Conservation (phyloP, 2,329 filamentous ascomycete species). For the Xylaria sp. region DNA sequence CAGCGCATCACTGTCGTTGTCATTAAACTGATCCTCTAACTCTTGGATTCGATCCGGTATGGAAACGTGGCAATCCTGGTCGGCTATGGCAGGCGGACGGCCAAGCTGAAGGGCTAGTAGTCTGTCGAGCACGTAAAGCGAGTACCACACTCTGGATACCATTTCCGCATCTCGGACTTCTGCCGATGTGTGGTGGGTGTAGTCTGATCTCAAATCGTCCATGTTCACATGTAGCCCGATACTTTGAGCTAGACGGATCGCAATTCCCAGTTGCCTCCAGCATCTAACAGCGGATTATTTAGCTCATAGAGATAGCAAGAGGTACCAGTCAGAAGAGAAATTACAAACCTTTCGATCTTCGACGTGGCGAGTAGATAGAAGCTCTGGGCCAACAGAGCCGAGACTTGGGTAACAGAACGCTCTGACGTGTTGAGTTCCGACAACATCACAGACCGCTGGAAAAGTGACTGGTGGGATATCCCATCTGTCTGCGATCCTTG, state of each 20-base stretch:
- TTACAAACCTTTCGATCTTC: conserved; percentile 15
- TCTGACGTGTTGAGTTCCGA: conserved; percentile 11
- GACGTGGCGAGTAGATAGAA: conserved; percentile 13
- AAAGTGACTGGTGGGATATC: conserved; percentile 8
- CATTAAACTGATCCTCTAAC: neutral
- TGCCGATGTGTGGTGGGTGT: neutral
- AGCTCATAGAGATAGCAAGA: neutral
- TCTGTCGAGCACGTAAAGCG: conserved; percentile 19
- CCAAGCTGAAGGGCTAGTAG: conserved; percentile 19
- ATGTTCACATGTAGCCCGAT: conserved; percentile 16
- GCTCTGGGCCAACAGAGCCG: conserved; percentile 10
- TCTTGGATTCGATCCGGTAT: conserved; percentile 7
- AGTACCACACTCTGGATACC: conserved; percentile 9
- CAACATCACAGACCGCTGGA: conserved; percentile 10
- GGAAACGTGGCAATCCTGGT: conserved; percentile 22
- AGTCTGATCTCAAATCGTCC: neutral
- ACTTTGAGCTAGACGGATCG: conserved; percentile 13
- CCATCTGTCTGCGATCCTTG: neutral
- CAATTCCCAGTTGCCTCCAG: conserved; percentile 11
- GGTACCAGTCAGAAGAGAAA: neutral
- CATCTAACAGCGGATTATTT: neutral
- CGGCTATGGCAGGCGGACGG: conserved; percentile 21
- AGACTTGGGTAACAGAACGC: conserved; percentile 17
- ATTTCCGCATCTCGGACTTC: neutral
- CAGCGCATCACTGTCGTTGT: neutral